Conservation (phyloP, 192 early-diverging fungal species). For the Phlyctochytrium arcticum region DNA sequence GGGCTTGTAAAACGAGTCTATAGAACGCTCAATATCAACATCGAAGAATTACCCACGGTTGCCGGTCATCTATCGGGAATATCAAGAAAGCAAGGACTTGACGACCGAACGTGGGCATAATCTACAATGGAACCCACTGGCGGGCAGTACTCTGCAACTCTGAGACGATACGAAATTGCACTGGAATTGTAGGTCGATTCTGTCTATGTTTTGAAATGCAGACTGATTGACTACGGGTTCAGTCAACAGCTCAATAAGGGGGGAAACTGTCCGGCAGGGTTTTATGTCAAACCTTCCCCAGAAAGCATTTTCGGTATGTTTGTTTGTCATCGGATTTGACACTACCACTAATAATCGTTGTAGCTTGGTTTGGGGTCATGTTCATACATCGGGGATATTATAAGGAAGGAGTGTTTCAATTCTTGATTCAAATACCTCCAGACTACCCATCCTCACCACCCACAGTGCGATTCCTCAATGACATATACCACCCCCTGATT, state of each 20-base stretch:
- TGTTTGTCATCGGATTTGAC: neutral
- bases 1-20: too few species aligned
- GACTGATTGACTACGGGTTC: too few species aligned
- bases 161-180: slow-evolving; percentile 64
- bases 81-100: too few species aligned
- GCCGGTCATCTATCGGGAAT: too few species aligned
- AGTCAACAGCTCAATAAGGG: slow-evolving; percentile 72
- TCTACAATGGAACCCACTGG: too few species aligned
- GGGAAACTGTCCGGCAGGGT: slow-evolving; percentile 79
- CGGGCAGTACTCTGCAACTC: slow-evolving; percentile 23
- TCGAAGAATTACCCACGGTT: too few species aligned
- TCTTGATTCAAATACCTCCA: slow-evolving; percentile 71
- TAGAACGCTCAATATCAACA: too few species aligned
- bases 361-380: slow-evolving; percentile 80
- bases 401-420: slow-evolving; percentile 84
- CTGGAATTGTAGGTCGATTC: too few species aligned
- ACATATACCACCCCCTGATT: slow-evolving; percentile 83
- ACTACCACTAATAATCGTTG: neutral
- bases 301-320: slow-evolving; percentile 53
- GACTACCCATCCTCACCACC: slow-evolving; percentile 76
- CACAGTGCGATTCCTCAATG: slow-evolving; percentile 62
- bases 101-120: too few species aligned
- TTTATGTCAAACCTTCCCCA: slow-evolving; percentile 81
- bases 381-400: slow-evolving; percentile 91
- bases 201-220: too few species aligned